Conservation (phyloP, 257 asterid genomes). For the Verbena officinalis region DNA sequence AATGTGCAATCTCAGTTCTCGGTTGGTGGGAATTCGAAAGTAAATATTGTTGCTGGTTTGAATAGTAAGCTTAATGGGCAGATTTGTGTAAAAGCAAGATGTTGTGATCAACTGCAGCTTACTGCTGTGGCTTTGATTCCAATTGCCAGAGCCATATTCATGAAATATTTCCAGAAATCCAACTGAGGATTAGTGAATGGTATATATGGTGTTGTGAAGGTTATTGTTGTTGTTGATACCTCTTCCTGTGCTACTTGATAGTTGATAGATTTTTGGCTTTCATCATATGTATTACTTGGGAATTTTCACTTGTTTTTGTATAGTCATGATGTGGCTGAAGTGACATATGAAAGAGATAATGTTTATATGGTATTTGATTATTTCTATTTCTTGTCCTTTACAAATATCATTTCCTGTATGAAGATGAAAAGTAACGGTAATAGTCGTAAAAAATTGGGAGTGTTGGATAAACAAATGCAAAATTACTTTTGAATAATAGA, state of each 20-base stretch:
- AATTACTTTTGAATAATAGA: too few species aligned
- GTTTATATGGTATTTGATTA: neutral
- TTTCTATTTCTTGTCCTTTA: too few species aligned
- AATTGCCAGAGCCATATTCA: constrained; percentile 42
- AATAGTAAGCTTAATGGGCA: constrained; percentile 49
- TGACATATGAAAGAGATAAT: neutral
- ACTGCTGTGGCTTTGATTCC: constrained; percentile 55
- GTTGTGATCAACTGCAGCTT: constrained; percentile 58
- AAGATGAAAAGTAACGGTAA: too few species aligned
- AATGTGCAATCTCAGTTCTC: constrained; percentile 45
- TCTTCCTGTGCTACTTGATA: neutral
- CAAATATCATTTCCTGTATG: too few species aligned
- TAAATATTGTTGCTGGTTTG: constrained; percentile 40
- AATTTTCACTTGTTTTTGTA: neutral
- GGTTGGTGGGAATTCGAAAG: constrained; percentile 37
- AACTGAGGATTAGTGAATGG: constrained; percentile 22
- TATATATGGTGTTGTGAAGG: constrained; percentile 10
- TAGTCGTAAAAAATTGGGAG: too few species aligned
- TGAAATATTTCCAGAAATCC: constrained; percentile 30
- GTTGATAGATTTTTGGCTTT: neutral
- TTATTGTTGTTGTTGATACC: neutral
- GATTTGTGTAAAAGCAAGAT: constrained; percentile 49
- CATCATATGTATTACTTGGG: neutral
- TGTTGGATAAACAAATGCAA: too few species aligned
- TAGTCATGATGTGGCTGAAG: neutral